Percentiles rank a stretch among this genome's conserved stretches.
Conservation (phyloP, 2,329 filamentous ascomycete genomes). For the Sclerotinia subarctica region DNA sequence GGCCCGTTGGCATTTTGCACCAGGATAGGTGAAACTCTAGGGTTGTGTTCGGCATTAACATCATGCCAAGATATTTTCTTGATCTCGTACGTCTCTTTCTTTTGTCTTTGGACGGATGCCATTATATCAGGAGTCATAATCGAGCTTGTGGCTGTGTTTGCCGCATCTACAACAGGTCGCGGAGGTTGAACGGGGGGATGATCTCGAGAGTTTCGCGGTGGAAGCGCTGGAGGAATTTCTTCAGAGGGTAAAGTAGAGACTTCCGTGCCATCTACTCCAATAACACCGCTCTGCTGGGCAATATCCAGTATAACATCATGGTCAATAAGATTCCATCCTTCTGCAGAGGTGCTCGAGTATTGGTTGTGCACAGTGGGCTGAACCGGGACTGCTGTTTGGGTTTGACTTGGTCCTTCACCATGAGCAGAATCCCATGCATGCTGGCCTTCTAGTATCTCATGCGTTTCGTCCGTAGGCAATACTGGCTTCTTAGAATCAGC, state of each 20-base stretch:
- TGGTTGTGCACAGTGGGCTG: constrained; percentile 14
- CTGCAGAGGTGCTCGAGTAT: constrained; percentile 26
- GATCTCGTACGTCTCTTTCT: constrained; percentile 80
- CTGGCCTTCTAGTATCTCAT: constrained; percentile 32
- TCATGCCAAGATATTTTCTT: constrained; percentile 89
- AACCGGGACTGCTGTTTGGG: neutral
- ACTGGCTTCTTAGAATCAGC: constrained; percentile 19
- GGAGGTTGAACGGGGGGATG: constrained; percentile 32
- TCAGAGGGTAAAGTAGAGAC: constrained; percentile 23
- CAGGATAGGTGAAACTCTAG: constrained; percentile 79
- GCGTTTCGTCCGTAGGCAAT: constrained; percentile 22
- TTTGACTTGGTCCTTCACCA: constrained; percentile 19
- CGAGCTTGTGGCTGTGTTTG: constrained; percentile 25
- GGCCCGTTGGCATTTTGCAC: constrained; percentile 94
- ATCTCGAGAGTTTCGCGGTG: constrained; percentile 32
- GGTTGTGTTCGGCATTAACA: constrained; percentile 52
- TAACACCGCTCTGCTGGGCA: constrained; percentile 32
- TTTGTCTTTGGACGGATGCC: constrained; percentile 28
- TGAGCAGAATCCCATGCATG: constrained; percentile 34
- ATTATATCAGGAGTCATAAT: constrained; percentile 18
- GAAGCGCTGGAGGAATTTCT: constrained; percentile 32
- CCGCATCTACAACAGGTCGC: constrained; percentile 26
- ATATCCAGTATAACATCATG: constrained; percentile 26
- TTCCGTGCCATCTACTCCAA: constrained; percentile 24
- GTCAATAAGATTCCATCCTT: constrained; percentile 36